phyloP scores from a whole-genome alignment of 1,139 yeast species.

The Wickerhamomyces sp. region DNA sequence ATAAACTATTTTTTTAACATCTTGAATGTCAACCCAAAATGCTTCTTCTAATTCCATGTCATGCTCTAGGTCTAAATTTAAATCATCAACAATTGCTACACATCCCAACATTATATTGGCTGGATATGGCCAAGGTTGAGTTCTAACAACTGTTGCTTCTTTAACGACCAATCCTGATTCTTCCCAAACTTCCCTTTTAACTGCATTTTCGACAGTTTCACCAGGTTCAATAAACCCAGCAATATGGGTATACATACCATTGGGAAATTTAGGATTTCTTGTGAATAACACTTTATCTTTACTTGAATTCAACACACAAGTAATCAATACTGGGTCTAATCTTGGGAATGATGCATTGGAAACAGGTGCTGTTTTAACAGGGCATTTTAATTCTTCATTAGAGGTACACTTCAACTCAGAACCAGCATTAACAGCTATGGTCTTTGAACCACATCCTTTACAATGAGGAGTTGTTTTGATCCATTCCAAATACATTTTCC shows the following conservation, averaged over 20 bases:
- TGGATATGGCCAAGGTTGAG: conserved; percentile 98
- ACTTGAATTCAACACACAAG: conserved; percentile 67
- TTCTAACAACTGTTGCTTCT: conserved; percentile 53
- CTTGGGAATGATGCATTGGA: conserved; percentile 73
- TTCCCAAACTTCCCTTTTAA: conserved; percentile 88
- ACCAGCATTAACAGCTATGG: conserved; percentile 76
- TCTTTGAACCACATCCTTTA: conserved; percentile 79
- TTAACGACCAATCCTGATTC: conserved; percentile 77
- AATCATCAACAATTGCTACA: conserved; percentile 65
- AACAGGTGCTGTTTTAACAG: conserved; percentile 49
- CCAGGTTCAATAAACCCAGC: conserved; percentile 97
- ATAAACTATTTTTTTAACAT: conserved; percentile 41
- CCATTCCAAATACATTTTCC: conserved; percentile 86
- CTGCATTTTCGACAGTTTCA: conserved; percentile 86
- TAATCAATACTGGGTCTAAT: conserved; percentile 82
- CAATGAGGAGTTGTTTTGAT: conserved; percentile 67
- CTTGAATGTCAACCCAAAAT: conserved; percentile 66
- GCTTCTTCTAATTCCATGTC: conserved; percentile 85
- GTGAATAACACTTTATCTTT: conserved; percentile 68
- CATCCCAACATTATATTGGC: conserved; percentile 92
- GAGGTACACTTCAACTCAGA: conserved; percentile 65
- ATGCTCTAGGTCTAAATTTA: conserved; percentile 60
- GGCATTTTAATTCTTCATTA: conserved; percentile 36
- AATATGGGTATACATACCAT: conserved; percentile 68
- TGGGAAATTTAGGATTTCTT: conserved; percentile 49